A percentile compares a stretch with the other conserved stretches of the same genome.
These are phyloP conservation scores for Ogataea trehalophila DNA, from an alignment of 805 yeast genomes.

Conservation along the genomic window DNA sequence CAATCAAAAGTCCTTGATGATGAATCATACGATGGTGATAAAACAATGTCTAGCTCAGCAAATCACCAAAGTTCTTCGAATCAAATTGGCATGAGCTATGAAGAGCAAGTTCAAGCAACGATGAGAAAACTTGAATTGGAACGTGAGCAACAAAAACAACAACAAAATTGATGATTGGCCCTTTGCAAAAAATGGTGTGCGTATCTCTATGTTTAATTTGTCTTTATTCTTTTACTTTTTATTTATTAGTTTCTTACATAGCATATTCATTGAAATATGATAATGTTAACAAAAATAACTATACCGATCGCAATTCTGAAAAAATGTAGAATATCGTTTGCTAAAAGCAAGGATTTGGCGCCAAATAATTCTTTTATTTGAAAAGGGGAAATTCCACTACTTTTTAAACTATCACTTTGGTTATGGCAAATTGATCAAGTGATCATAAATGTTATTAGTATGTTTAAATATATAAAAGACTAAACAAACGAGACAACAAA, in stretches of 20 bases:
- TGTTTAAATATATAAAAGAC: too few relatives aligned
- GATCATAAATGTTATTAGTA: too few relatives aligned
- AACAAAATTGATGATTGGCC: background rate
- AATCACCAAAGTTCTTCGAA: background rate
- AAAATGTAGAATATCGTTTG: too few relatives aligned
- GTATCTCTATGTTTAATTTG: background rate
- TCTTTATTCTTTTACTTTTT: background rate
- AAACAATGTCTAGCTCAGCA: too few relatives aligned
- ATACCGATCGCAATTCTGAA: too few relatives aligned
- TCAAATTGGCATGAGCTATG: background rate
- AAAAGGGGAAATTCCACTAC: too few relatives aligned
- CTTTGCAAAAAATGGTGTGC: background rate
- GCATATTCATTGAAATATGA: background rate
- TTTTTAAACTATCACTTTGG: too few relatives aligned
- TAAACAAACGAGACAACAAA: too few relatives aligned
- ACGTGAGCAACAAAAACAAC: background rate
- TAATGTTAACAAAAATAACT: too few relatives aligned
- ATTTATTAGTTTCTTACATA: background rate
- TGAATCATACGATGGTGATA: background rate
- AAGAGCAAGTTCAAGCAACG: constrained; percentile 2
- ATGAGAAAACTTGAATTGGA: constrained; percentile 1
- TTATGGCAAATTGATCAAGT: too few relatives aligned
- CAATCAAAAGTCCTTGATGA: background rate
- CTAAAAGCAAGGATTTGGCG: too few relatives aligned
- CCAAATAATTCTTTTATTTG: too few relatives aligned